Evolutionary conservation across 805 yeast species (phyloP).

Genomic region (Saccharomyces kudriavzevii): DNA sequence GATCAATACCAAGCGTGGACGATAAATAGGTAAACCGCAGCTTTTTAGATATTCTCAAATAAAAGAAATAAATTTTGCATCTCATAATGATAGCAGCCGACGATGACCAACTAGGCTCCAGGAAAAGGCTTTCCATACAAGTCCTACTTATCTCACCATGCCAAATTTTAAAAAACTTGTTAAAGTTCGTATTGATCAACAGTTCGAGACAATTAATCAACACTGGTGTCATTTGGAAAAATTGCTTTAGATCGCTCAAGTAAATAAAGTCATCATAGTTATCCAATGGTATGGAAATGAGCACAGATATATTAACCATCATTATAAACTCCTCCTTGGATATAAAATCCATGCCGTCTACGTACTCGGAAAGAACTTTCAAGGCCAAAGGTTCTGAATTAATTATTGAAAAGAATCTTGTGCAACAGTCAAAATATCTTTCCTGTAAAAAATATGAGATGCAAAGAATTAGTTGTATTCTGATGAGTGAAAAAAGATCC

Average conservation of each 20-base stretch:
- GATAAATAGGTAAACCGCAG: slow-evolving; percentile 22
- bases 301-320: slow-evolving; percentile 18
- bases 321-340: slow-evolving; percentile 15
- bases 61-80: slow-evolving; percentile 24
- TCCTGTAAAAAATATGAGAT: slow-evolving; percentile 16
- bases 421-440: slow-evolving; percentile 18
- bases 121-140: slow-evolving; percentile 13
- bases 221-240: slow-evolving; percentile 10
- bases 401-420: slow-evolving; percentile 12
- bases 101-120: slow-evolving; percentile 14
- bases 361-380: slow-evolving; percentile 1
- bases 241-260: slow-evolving; percentile 11
- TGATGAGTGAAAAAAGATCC: slow-evolving; percentile 11
- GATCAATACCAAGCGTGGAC: slow-evolving; percentile 14
- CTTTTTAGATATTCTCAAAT: slow-evolving; percentile 20
- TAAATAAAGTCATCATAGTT: slow-evolving; percentile 20
- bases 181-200: slow-evolving; percentile 18
- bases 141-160: slow-evolving; percentile 9
- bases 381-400: slow-evolving; percentile 1
- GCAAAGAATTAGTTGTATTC: slow-evolving; percentile 11
- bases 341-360: slow-evolving; percentile 1
- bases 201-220: slow-evolving; percentile 13
- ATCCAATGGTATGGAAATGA: slow-evolving; percentile 24
- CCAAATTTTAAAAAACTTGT: slow-evolving; percentile 21
- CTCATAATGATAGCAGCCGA: slow-evolving; percentile 16